A percentile compares a stretch with the other conserved stretches of the same genome.
These are phyloP conservation scores for Eudorina sp. DNA, from an alignment of 139 green algal genomes.

Conservation along the genomic window DNA sequence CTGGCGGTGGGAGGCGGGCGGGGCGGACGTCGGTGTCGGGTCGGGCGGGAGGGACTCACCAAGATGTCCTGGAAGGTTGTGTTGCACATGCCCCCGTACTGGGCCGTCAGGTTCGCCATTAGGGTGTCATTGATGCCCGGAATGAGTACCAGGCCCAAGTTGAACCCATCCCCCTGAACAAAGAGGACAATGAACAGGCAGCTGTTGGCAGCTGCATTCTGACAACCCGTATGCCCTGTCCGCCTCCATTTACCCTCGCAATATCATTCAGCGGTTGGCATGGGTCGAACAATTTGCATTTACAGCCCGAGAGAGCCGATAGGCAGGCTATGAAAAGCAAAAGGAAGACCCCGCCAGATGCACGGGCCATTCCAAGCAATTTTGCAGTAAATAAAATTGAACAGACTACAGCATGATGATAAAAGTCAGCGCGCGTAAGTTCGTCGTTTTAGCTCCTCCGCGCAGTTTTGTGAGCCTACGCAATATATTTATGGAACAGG, in stretches of 20 bases:
- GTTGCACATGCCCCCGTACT: conserved; percentile 18
- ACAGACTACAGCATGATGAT: too few relatives aligned
- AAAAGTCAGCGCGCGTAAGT: too few relatives aligned
- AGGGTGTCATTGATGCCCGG: background rate
- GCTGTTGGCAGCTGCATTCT: conserved; percentile 18
- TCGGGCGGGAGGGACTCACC: background rate
- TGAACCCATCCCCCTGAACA: conserved; percentile 34
- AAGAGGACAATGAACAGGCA: background rate
- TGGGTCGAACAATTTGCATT: background rate
- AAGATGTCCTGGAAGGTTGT: conserved; percentile 4
- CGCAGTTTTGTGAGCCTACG: too few relatives aligned
- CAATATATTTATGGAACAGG: too few relatives aligned
- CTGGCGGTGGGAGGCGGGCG: too few relatives aligned
- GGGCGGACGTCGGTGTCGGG: background rate
- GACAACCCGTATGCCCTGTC: too few relatives aligned
- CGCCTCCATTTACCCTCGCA: background rate
- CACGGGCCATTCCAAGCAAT: background rate
- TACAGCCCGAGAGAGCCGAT: background rate
- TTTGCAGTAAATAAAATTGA: too few relatives aligned
- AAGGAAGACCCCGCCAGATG: background rate
- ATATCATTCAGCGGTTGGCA: background rate
- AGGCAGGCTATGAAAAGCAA: background rate
- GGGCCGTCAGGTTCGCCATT: background rate
- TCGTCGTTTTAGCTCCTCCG: too few relatives aligned
- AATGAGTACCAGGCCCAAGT: conserved; percentile 23